Percentiles rank a stretch among this genome's conserved stretches.
Conservation (phyloP, 2,329 filamentous ascomycete species). For the Pestalotiopsis sp. region DNA sequence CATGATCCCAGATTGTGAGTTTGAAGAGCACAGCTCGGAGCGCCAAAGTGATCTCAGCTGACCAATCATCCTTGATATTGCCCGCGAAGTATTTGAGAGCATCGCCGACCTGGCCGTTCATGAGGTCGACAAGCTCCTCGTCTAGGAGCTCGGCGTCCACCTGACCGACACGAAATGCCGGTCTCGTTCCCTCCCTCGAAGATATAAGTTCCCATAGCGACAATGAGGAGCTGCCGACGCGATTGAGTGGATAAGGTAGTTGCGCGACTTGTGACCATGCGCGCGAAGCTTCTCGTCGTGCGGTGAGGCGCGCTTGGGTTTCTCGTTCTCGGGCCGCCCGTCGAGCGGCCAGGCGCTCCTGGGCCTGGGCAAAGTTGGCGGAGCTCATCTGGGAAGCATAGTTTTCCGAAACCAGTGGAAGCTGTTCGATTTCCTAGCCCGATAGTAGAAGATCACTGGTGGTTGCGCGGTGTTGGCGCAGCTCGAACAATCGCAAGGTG, state of each 20-base stretch:
- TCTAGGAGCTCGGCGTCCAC: constrained; percentile 95
- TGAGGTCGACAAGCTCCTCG: constrained; percentile 84
- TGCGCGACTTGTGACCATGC: constrained; percentile 57
- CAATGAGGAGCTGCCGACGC: constrained; percentile 49
- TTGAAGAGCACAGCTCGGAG: constrained; percentile 87
- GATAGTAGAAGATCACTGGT: background rate
- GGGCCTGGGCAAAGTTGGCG: constrained; percentile 82
- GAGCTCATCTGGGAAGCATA: constrained; percentile 45
- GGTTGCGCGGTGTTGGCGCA: background rate
- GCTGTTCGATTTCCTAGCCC: background rate
- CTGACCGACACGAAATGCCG: constrained; percentile 91
- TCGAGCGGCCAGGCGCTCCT: constrained; percentile 82
- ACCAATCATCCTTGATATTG: constrained; percentile 82
- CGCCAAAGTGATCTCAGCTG: constrained; percentile 77
- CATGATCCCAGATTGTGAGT: constrained; percentile 93
- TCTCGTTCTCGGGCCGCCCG: constrained; percentile 75
- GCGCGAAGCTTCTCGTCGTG: constrained; percentile 54
- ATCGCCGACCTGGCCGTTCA: constrained; percentile 85
- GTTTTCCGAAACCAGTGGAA: background rate
- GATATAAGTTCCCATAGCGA: constrained; percentile 71
- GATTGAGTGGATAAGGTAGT: constrained; percentile 65
- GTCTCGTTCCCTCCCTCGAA: constrained; percentile 76
- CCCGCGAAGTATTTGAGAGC: constrained; percentile 82
- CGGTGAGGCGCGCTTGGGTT: constrained; percentile 57
- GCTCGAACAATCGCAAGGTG: background rate